Percentiles rank a stretch among this genome's conserved stretches.
phyloP scores from a whole-genome alignment of 1,139 yeast genomes.

The Arxiozyma telluris region DNA sequence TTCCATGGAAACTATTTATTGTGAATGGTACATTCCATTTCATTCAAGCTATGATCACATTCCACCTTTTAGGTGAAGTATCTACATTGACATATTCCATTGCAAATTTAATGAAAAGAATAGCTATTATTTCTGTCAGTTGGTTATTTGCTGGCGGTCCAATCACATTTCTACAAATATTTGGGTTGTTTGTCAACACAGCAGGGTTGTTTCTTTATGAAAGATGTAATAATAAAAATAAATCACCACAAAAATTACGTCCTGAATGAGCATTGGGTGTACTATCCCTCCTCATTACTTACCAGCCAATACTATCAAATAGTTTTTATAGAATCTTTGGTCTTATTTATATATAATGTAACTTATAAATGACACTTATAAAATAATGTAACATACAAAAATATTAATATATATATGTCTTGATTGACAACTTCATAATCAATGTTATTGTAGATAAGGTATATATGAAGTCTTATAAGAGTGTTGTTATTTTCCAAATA shows the following conservation, averaged over 20 bases:
- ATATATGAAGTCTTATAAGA: too few relatives aligned
- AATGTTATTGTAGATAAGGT: too few relatives aligned
- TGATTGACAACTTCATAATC: neutral
- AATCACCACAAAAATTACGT: conserved; percentile 7
- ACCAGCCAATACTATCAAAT: neutral
- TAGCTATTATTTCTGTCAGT: conserved; percentile 76
- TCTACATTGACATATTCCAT: conserved; percentile 92
- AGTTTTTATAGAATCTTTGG: neutral
- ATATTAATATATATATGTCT: neutral
- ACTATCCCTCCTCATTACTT: neutral
- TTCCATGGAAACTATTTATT: conserved; percentile 34
- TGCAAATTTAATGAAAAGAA: conserved; percentile 83
- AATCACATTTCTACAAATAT: conserved; percentile 18
- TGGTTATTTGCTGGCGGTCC: conserved; percentile 23
- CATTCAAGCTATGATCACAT: conserved; percentile 78
- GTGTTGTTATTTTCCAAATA: too few relatives aligned
- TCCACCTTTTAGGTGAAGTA: conserved; percentile 78
- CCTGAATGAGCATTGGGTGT: conserved; percentile 3
- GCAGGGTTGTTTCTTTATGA: conserved; percentile 27
- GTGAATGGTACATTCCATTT: conserved; percentile 74
- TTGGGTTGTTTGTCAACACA: conserved; percentile 24
- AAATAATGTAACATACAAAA: neutral
- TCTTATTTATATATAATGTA: neutral
- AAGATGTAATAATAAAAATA: conserved; percentile 15
- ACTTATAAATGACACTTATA: neutral